Base-by-base conservation (phyloP, 2,329 filamentous ascomycete genomes). In the Coleophoma crateriformis region DNA sequence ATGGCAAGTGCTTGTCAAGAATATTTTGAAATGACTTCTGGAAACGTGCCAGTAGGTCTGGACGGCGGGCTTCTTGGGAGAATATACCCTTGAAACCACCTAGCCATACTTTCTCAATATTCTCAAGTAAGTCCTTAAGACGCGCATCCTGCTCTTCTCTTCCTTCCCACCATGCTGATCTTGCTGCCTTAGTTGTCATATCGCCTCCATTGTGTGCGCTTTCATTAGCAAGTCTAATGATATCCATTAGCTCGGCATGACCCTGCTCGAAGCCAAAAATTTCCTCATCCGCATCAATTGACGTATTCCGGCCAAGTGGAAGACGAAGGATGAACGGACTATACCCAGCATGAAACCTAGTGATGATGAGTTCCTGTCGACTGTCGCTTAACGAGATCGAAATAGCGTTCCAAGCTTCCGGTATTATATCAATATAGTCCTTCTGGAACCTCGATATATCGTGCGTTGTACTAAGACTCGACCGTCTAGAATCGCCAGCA, bases 61-160 rank as follows among this genome's bases (percentile, higher is more conserved):
- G 71, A 17, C 85, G 76, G 35, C 78, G 76, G 45, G 74, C 68
- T 47, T 87, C 80, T 48, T 88, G 86, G 1, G 90, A 91, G 63
- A 99, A 92, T n/a, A 99, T 85, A 14, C 92, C 91, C 50, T 84
- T 86, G 76, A 99, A 99, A 0, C 94, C 94, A 45, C 92, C 91
- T 5, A 99, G 80, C 94, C 94, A 99, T 19, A 94, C 84, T 53
- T 88, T 86, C 67, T 99, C 92, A 37, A 99, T 87, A 52, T 90
- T 95, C 48, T 84, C 76, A 1, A 99, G 75, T 10, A 99, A 77
- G 46, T 88, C 84, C 54, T 82, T 84, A 20, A 99, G 75, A 10
- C 89, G 83, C 33, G 72, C 71, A 63, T 99, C 94, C 14, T 99
- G 75, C 3, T 78, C 79, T 66, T 94, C 86, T 13, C 95, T 82